phyloP scores from a whole-genome alignment of 345 rosid species.

The Eucalyptus leucophloia region DNA sequence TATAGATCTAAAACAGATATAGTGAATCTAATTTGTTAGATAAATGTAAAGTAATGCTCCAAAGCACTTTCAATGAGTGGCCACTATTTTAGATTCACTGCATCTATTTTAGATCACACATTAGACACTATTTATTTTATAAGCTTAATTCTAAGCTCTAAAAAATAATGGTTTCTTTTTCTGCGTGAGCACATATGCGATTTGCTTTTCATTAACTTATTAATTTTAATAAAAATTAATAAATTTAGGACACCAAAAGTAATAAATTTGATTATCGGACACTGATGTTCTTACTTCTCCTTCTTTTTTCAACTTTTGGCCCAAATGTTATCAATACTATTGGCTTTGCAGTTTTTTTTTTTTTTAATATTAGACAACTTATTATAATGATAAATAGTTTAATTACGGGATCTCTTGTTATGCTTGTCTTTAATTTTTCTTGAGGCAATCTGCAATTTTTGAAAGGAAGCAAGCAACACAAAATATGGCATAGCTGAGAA shows the following conservation, averaged over 20 bases:
- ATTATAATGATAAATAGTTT: not conserved
- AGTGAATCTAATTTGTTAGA: too few species aligned
- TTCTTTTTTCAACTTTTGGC: not conserved
- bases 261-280: too few species aligned
- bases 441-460: not conserved
- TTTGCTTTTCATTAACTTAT: not conserved
- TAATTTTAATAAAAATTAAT: too few species aligned
- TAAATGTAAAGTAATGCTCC: too few species aligned
- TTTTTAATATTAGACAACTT: not conserved
- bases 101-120: not conserved
- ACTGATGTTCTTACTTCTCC: not conserved
- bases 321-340: not conserved
- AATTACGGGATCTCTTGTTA: not conserved
- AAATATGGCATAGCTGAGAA: not conserved
- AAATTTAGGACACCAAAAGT: too few species aligned
- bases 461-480: not conserved
- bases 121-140: too few species aligned
- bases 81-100: too few species aligned
- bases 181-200: rapidly evolving
- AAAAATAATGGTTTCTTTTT: not conserved
- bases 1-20: too few species aligned
- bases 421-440: too few species aligned
- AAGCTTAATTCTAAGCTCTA: not conserved
- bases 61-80: too few species aligned
- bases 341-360: not conserved